Conservation (phyloP, 2,329 filamentous ascomycete species). For the Oidium heveae region DNA sequence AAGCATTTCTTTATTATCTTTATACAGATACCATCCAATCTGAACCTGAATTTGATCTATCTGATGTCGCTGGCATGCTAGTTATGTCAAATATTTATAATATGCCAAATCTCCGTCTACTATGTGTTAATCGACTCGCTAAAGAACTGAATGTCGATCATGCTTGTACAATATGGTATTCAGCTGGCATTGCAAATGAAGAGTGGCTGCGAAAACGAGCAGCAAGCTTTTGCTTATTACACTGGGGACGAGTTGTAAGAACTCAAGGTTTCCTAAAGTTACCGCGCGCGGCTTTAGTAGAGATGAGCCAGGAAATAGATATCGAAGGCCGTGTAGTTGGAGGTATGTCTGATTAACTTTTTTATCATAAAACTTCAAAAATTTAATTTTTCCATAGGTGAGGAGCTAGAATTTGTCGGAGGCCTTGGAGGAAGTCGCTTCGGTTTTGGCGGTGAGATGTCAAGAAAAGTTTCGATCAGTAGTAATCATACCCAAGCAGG, state of each 20-base stretch:
- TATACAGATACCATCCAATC: constrained; percentile 77
- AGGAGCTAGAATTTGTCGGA: too few relatives aligned
- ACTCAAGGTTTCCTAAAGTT: constrained; percentile 68
- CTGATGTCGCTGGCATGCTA: constrained; percentile 75
- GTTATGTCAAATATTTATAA: constrained; percentile 98
- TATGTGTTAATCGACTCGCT: constrained; percentile 74
- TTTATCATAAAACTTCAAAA: too few relatives aligned
- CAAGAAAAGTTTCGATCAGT: too few relatives aligned
- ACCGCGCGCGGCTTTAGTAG: constrained; percentile 43
- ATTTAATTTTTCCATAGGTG: too few relatives aligned
- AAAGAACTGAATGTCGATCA: constrained; percentile 86
- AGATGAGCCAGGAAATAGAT: too few relatives aligned
- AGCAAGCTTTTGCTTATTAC: constrained; percentile 66
- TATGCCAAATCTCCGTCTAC: constrained; percentile 70
- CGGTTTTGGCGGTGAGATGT: too few relatives aligned
- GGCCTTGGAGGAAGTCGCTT: too few relatives aligned
- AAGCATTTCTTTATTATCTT: constrained; percentile 83
- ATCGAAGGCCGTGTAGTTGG: too few relatives aligned
- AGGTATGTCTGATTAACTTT: too few relatives aligned
- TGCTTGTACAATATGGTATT: constrained; percentile 90
- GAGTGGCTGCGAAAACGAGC: constrained; percentile 82
- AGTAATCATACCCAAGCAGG: too few relatives aligned
- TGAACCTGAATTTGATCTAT: constrained; percentile 34
- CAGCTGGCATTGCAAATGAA: constrained; percentile 68
- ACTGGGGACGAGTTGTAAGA: constrained; percentile 86